Conservation (phyloP, 441 rosid genomes). For the Pelargonium fulgidum region DNA sequence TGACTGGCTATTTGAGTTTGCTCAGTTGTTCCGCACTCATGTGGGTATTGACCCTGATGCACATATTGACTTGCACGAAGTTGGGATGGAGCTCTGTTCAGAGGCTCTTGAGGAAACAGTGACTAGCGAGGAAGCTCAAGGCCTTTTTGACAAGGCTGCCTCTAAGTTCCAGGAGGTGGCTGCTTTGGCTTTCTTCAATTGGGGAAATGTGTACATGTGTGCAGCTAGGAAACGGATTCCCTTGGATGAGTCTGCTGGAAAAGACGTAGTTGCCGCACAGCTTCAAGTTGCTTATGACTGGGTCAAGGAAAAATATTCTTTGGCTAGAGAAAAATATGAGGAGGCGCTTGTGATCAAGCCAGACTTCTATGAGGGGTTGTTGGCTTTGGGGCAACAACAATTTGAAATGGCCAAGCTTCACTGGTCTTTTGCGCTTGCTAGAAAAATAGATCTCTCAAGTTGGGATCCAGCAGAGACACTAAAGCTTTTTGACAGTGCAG, state of each 20-base stretch:
- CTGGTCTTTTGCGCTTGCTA: conserved; percentile 76
- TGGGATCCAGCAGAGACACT: conserved; percentile 79
- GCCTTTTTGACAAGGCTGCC: conserved; percentile 78
- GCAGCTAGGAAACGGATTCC: conserved; percentile 96
- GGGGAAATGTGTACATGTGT: conserved; percentile 98
- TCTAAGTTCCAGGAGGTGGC: conserved; percentile 92
- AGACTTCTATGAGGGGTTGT: conserved; percentile 83
- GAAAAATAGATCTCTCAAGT: conserved; percentile 57
- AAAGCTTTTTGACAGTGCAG: conserved; percentile 68
- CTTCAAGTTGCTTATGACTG: conserved; percentile 83
- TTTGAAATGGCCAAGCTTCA: conserved; percentile 98
- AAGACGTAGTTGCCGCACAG: conserved; percentile 49
- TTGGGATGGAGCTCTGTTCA: conserved; percentile 93
- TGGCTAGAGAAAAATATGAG: conserved; percentile 70
- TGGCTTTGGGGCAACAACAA: conserved; percentile 87
- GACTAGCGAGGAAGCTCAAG: conserved; percentile 81
- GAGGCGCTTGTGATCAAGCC: conserved; percentile 76
- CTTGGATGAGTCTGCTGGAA: conserved; percentile 68
- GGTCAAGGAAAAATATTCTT: conserved; percentile 69
- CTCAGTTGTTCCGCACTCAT: conserved; percentile 81
- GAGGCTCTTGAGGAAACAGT: conserved; percentile 95
- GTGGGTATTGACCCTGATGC: conserved; percentile 92
- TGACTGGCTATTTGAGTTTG: conserved; percentile 93
- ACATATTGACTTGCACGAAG: conserved; percentile 82
- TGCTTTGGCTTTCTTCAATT: conserved; percentile 84